Conservation (phyloP, 441 rosid species). For the Aquilaria agallochum region DNA sequence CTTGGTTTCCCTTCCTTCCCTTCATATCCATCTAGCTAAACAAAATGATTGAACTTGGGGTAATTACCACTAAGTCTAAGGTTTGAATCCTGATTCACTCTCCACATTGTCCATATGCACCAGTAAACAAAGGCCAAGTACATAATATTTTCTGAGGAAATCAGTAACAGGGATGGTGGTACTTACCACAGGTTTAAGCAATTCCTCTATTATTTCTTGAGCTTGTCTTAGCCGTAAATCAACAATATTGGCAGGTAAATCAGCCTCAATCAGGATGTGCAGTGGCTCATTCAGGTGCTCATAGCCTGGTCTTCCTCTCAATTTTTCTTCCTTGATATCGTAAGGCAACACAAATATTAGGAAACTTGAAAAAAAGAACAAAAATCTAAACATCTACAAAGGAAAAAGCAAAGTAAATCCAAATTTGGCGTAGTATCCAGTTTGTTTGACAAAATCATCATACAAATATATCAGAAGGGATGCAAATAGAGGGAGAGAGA, state of each 20-base stretch:
- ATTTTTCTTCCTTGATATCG: slow-evolving; percentile 73
- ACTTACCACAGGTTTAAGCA: slow-evolving; percentile 92
- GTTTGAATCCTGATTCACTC: too few relatives aligned
- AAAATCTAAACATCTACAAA: not conserved
- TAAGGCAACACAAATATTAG: slow-evolving; percentile 16
- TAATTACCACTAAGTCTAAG: too few relatives aligned
- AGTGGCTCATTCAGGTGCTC: slow-evolving; percentile 96
- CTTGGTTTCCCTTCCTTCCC: too few relatives aligned
- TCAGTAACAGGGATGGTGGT: slow-evolving; percentile 3
- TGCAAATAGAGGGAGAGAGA: not conserved
- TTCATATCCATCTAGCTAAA: too few relatives aligned
- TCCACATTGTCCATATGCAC: too few relatives aligned
- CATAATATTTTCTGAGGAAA: not conserved
- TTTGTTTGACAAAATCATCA: slow-evolving; percentile 5
- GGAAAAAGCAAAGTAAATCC: too few relatives aligned
- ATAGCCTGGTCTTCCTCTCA: slow-evolving; percentile 90
- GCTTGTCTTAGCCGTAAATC: slow-evolving; percentile 89
- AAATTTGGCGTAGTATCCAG: not conserved
- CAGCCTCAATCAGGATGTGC: slow-evolving; percentile 93
- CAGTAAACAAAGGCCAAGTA: not conserved
- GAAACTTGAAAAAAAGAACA: slow-evolving; percentile 2
- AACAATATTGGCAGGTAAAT: slow-evolving; percentile 81
- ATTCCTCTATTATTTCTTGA: slow-evolving; percentile 92
- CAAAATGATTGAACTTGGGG: too few relatives aligned
- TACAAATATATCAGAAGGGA: not conserved